Evolutionary conservation across 768 basidiomycete species (phyloP), one percentile per base, ranked within the genome.

Genomic region (Daedalea quercina): DNA sequence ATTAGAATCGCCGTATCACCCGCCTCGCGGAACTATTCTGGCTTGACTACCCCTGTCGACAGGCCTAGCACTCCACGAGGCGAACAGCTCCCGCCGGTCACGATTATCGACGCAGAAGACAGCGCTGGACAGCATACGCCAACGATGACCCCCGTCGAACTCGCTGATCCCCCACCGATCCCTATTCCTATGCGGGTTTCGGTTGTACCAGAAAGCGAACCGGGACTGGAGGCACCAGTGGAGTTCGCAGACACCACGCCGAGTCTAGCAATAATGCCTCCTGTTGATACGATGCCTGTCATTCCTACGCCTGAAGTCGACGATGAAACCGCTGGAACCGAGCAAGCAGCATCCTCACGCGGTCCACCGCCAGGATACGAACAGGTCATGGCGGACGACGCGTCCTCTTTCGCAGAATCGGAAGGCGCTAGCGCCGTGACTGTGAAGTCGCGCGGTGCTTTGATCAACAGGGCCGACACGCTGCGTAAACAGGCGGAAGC

Each of bases 381-480:
- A 44, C 54, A 55, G 6, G 51, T 45, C 1, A 50, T 44, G 1
- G 44, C 19, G 22, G 53, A 54, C 23, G 37, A 13, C 13, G 52
- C 20, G 25, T 49, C n/a, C n/a, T n/a, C 46, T 13, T 19, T 44
- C 17, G 37, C 52, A 6, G 54, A 54, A 17, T 48, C 41, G 3
- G 26, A 51, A 20, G 48, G 49, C 9, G 50, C 12, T 42, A 69
- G 67, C 50, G 57, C 67, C 26, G 55, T 70, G 44, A 65, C 66
- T n/a, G 61, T 58, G 46, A 60, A 51, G 22, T 60, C 44, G 25
- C 60, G 54, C 12, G 57, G 56, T 48, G 61, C 51, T 37, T 61
- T 70, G 40, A 53, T 68, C 26, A 25, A 37, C 8, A 51, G 57
- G 23, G 69, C 70, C 11, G 66, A 71, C 50, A 53, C 62, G 47